phyloP scores from a whole-genome alignment of 768 basidiomycete genomes.

The Trametes cubensis region DNA sequence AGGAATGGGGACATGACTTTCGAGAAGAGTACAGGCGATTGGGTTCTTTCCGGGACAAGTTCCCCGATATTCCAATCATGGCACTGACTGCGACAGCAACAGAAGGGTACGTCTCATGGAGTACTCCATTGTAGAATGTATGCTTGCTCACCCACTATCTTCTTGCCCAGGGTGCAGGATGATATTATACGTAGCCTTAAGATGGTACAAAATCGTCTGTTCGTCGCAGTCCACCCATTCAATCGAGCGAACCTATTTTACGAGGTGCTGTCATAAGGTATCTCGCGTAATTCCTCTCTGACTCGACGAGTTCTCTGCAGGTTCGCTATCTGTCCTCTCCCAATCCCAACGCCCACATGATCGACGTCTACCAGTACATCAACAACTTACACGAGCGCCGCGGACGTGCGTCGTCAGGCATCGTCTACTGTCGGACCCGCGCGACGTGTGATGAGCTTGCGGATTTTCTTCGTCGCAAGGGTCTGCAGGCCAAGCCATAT shows the following conservation, averaged over 20 bases:
- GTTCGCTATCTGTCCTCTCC: slow-evolving; percentile 64
- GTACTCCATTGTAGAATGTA: neutral
- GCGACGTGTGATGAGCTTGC: slow-evolving; percentile 70
- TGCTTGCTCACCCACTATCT: neutral
- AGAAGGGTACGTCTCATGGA: slow-evolving; percentile 46
- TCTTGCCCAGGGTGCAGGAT: slow-evolving; percentile 59
- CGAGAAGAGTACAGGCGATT: slow-evolving; percentile 72
- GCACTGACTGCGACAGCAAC: slow-evolving; percentile 87
- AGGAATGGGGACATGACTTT: slow-evolving; percentile 90
- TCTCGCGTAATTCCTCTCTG: neutral
- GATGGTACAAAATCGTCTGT: slow-evolving; percentile 58
- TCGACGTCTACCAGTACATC: slow-evolving; percentile 69
- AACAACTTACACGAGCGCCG: slow-evolving; percentile 60
- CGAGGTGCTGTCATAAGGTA: slow-evolving; percentile 49
- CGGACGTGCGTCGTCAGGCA: slow-evolving; percentile 63
- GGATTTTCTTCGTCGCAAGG: slow-evolving; percentile 62
- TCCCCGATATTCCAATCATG: slow-evolving; percentile 78
- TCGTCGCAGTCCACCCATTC: slow-evolving; percentile 74
- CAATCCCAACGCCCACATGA: slow-evolving; percentile 57
- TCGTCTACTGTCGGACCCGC: slow-evolving; percentile 77
- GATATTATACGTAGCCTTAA: slow-evolving; percentile 73
- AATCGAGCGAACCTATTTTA: slow-evolving; percentile 82
- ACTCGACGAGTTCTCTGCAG: slow-evolving; percentile 37
- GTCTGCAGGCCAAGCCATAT: slow-evolving; percentile 70
- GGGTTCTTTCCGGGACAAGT: slow-evolving; percentile 68